A percentile compares a stretch with the other conserved stretches of the same genome.
These are phyloP conservation scores for Erysiphe pulchra DNA, from an alignment of 2,329 filamentous ascomycete species.

Conservation along the genomic window DNA sequence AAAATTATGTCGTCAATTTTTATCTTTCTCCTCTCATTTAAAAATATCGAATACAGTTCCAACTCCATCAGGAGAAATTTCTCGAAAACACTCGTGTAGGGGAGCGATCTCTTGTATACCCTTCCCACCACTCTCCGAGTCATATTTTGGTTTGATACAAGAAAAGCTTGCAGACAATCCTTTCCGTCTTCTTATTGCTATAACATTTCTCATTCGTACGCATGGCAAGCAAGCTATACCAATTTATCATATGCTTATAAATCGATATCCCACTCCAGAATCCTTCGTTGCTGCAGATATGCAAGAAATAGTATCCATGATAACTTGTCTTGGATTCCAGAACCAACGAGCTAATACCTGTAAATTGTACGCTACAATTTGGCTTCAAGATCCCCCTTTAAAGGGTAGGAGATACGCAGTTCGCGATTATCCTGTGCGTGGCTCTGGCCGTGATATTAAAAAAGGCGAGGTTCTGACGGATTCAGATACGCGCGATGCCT, in stretches of 20 bases:
- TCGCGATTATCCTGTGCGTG: conserved; percentile 25
- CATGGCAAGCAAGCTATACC: conserved; percentile 50
- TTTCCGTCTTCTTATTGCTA: conserved; percentile 57
- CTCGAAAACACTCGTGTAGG: conserved; percentile 5
- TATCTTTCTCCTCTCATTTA: not conserved
- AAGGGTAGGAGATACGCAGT: conserved; percentile 29
- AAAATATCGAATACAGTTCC: not conserved
- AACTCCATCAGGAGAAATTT: conserved; percentile 1
- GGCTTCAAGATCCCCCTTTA: conserved; percentile 36
- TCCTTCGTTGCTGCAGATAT: conserved; percentile 31
- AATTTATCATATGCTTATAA: conserved; percentile 41
- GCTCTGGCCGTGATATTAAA: conserved; percentile 22
- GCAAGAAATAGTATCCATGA: conserved; percentile 32
- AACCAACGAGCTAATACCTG: conserved; percentile 40
- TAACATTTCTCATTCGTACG: conserved; percentile 68
- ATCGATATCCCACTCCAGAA: conserved; percentile 38
- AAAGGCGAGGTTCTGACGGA: conserved; percentile 21
- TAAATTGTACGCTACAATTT: conserved; percentile 42
- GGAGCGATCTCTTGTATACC: conserved; percentile 24
- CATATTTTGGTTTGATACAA: conserved; percentile 56
- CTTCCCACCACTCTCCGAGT: conserved; percentile 39
- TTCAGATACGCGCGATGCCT: conserved; percentile 19
- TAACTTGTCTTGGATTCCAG: conserved; percentile 46
- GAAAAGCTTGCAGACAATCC: conserved; percentile 51
- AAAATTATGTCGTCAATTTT: too few relatives aligned